Evolutionary conservation across 2,329 filamentous ascomycete species (phyloP), one percentile per base, ranked within the genome.

Genomic region (Aspergillus piperis): DNA sequence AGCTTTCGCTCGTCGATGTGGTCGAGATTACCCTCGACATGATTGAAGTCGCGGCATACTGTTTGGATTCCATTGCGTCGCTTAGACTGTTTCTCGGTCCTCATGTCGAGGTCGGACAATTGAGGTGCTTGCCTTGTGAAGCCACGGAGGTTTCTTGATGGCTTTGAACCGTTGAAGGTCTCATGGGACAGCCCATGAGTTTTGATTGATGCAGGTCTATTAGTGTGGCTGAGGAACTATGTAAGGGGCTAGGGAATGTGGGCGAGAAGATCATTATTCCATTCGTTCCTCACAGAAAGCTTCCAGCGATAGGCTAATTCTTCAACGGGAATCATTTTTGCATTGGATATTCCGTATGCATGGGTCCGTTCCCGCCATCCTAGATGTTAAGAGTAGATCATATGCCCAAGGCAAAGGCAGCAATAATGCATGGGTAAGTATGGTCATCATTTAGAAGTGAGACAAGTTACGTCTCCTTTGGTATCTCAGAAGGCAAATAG

Each of bases 1-100:
- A 51, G 41, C 41, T 47, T 53, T 21, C 54, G 47, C 57, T 32
- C 49, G 21, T 53, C 15, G 57, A 54, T 27, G 7, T 30, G 39
- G 5, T 19, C 50, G n/a, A 27, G 42, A n/a, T 44, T 39, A 27
- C 25, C 7, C n/a, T 30, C 51, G 36, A 15, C 5, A 21, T 15
- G 36, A 8, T 41, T 39, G 32, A 10, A 8, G 5, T 27, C 39
- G 38, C 52, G 52, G 42, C 53, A 55, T 55, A 21, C 41, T 23
- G 53, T 19, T 19, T 25, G 39, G 10, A 5, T 17, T 47, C 25
- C 15, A 30, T 19, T 8, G n/a, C 30, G 39, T 11, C 27, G 41
- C 38, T 44, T 42, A 8, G 42, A 11, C 6, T 25, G 25, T 44
- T 47, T 55, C 53, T 44, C 39, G 13, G 38, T n/a, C 15, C 11